Percentiles rank a stretch among this genome's conserved stretches.
These are phyloP conservation scores for Globisporangium perplexum DNA, from an alignment of 352 stramenopile species.

Conservation along the genomic window DNA sequence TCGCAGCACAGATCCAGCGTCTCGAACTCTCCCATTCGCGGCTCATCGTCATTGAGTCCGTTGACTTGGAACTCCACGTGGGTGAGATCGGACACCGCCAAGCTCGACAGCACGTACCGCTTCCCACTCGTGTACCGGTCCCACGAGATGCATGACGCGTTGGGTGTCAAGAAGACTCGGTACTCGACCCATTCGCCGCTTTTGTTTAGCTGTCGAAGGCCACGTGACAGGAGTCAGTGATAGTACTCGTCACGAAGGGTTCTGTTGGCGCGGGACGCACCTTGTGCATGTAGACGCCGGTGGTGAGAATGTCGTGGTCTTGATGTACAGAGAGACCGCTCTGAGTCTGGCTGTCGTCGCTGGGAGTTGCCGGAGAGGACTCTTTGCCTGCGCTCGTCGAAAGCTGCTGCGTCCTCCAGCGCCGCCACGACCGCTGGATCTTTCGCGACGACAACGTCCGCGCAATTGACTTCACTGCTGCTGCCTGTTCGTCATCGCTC, in stretches of 20 bases:
- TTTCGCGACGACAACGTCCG: constrained; percentile 5
- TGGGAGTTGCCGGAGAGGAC: not conserved
- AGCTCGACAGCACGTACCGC: constrained; percentile 14
- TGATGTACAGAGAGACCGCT: not conserved
- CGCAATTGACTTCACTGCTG: not conserved
- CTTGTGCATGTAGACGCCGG: constrained; percentile 9
- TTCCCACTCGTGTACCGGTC: constrained; percentile 6
- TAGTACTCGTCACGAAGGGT: too few relatives aligned
- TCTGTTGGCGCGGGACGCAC: not conserved
- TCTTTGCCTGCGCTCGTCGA: not conserved
- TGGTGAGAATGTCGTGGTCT: constrained; percentile 1
- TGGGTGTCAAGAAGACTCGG: constrained; percentile 5
- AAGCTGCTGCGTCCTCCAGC: constrained; percentile 5
- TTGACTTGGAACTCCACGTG: constrained; percentile 6
- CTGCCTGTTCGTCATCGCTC: not conserved
- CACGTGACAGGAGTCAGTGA: not conserved
- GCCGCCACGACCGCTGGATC: constrained; percentile 16
- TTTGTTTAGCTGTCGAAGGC: constrained; percentile 3
- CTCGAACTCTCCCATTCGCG: constrained; percentile 2
- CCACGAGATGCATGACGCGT: constrained; percentile 10
- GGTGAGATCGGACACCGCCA: constrained; percentile 10
- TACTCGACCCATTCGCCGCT: constrained; percentile 5
- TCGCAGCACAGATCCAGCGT: constrained; percentile 9
- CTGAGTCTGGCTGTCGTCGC: not conserved
- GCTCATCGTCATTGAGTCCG: constrained; percentile 6